These are phyloP conservation scores for California macrophylla DNA, from an alignment of 441 rosid species.

Conservation along the genomic window DNA sequence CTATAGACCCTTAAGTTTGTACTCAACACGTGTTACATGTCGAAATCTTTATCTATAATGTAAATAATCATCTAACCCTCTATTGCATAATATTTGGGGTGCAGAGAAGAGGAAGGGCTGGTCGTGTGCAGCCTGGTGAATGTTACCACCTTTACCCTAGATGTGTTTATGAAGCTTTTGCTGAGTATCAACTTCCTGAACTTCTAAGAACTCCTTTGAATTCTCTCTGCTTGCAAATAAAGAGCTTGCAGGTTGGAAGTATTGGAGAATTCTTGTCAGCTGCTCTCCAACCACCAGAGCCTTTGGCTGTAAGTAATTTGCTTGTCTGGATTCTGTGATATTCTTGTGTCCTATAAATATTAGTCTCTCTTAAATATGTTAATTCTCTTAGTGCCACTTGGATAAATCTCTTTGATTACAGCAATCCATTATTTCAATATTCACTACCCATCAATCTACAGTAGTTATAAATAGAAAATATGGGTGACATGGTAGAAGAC, in stretches of 20 bases:
- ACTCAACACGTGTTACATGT: constrained; percentile 12
- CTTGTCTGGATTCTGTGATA: background rate
- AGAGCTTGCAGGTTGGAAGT: constrained; percentile 81
- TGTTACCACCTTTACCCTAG: constrained; percentile 89
- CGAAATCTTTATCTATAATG: constrained; percentile 9
- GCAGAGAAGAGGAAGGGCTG: constrained; percentile 97
- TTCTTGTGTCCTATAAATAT: background rate
- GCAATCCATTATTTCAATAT: background rate
- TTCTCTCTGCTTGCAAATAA: constrained; percentile 98
- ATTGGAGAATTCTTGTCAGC: constrained; percentile 90
- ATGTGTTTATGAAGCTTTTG: constrained; percentile 87
- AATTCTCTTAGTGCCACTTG: background rate
- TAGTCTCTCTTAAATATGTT: background rate
- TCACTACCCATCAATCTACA: background rate
- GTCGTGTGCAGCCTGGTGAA: constrained; percentile 91
- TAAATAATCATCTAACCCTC: background rate
- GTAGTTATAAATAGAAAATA: background rate
- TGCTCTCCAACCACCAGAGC: constrained; percentile 89
- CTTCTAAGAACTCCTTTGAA: constrained; percentile 95
- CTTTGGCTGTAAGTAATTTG: constrained; percentile 65
- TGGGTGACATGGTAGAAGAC: background rate
- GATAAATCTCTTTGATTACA: background rate
- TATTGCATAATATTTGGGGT: constrained; percentile 17
- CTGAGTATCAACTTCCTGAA: constrained; percentile 96
- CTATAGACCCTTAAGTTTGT: constrained; percentile 1